Evolutionary conservation across 108 stramenopile species (phyloP), one percentile per base, ranked within the genome.

Genomic region (Parmales sp.): DNA sequence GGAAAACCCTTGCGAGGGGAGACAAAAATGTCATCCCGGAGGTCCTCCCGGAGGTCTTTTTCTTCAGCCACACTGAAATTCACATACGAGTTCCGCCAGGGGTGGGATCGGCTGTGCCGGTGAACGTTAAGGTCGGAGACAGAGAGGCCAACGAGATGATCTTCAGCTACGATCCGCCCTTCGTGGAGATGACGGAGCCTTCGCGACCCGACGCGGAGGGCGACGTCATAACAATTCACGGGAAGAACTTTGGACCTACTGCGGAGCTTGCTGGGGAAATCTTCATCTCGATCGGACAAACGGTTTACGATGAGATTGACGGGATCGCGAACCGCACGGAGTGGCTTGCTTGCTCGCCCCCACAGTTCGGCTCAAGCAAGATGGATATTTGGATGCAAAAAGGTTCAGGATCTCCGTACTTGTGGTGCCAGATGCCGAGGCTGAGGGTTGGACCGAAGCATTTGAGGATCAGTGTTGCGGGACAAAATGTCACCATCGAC

Each of bases 111-210:
- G 39, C 38, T 13, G 29, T 65, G 3, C 39, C 64, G 16, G n/a
- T 65, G 0, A 39, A 39, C 0, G 2, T 65, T 18, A 65, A 3
- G 39, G 39, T 39, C 38, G 64, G 39, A 19, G 64, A 65, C 13
- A 19, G 37, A 11, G 37, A 39, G 37, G 16, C 64, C 39, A 41
- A 39, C 39, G 20, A 18, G 8, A 13, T 39, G 2, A 18, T 65
- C 3, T 65, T 65, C 39, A 23, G 20, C 38, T 65, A 65, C 37
- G 64, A 65, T 23, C 64, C 64, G 8, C 64, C 64, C 20, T 65
- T n/a, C 39, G 29, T 65, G 7, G 64, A 38, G 20, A 39, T 25
- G 19, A 23, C 41, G 38, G 16, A 9, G 13, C 64, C 64, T 2
- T 2, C 16, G 13, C 2, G 23, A 20, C 64, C 64, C 36, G 23